phyloP scores from a whole-genome alignment of 371 early-diverging fungal genomes.

The Catenaria anguillulae region DNA sequence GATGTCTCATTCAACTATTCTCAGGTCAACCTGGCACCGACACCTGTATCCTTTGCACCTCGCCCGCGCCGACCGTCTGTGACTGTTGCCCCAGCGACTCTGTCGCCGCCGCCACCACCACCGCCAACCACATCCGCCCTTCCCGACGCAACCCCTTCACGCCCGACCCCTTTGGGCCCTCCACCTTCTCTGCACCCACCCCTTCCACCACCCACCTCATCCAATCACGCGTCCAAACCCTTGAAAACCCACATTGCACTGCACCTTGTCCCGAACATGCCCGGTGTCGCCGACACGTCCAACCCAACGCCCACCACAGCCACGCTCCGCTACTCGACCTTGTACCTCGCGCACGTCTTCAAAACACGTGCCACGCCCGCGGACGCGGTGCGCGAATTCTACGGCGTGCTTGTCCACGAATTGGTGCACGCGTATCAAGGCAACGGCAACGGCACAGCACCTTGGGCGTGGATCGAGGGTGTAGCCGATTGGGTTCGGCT shows the following conservation, averaged over 20 bases:
- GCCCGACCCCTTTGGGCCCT: too few species aligned
- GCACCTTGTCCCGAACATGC: not conserved
- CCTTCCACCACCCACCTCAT: too few species aligned
- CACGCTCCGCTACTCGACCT: not conserved
- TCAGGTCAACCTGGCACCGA: too few species aligned
- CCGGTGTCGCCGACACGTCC: constrained; percentile 4
- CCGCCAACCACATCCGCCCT: too few species aligned
- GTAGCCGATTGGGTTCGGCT: constrained; percentile 18
- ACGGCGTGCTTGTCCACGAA: constrained; percentile 21
- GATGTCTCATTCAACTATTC: too few species aligned
- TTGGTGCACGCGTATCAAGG: constrained; percentile 15
- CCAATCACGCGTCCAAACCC: too few species aligned
- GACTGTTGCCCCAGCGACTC: too few species aligned
- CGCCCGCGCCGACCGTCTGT: too few species aligned
- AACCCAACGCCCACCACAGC: not conserved
- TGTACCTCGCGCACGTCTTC: not conserved
- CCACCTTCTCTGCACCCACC: too few species aligned
- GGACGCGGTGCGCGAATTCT: constrained; percentile 10
- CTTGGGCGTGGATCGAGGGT: constrained; percentile 7
- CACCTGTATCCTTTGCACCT: too few species aligned
- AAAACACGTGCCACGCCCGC: not conserved
- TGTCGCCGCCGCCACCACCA: too few species aligned
- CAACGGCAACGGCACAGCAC: constrained; percentile 11
- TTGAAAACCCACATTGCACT: not conserved
- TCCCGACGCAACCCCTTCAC: too few species aligned